Evolutionary conservation across 73 alveolate species (phyloP).

Genomic region (Paramecium caudatum): DNA sequence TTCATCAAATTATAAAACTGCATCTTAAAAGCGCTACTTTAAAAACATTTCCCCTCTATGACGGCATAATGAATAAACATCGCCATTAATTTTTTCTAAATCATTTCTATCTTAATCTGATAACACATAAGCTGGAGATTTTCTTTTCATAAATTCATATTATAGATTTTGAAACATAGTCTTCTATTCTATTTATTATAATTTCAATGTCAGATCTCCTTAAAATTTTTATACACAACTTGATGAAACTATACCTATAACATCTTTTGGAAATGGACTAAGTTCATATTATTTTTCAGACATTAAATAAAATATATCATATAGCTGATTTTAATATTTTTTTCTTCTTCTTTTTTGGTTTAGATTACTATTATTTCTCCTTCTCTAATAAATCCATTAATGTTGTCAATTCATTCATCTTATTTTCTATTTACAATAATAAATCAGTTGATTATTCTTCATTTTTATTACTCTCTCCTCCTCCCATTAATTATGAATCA

Average conservation of each 20-base stretch:
- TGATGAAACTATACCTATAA: background rate
- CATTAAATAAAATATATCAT: too few relatives aligned
- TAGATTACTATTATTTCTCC: background rate
- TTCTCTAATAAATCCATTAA: slow-evolving; percentile 55
- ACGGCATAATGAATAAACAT: background rate
- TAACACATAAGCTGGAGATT: slow-evolving; percentile 2
- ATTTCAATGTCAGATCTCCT: background rate
- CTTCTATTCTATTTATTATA: background rate
- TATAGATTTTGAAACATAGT: background rate
- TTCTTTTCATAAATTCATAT: background rate
- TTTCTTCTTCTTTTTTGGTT: slow-evolving; percentile 13
- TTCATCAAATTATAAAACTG: background rate
- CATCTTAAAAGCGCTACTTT: background rate
- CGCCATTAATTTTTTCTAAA: background rate
- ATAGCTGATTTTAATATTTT: background rate
- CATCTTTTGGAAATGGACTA: slow-evolving; percentile 49
- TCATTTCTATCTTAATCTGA: background rate
- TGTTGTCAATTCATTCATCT: slow-evolving; percentile 61
- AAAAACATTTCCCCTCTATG: background rate
- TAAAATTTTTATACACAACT: slow-evolving; percentile 6
- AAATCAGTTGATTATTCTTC: slow-evolving; percentile 17
- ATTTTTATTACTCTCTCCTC: background rate
- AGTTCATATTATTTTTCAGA: background rate
- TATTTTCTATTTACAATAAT: slow-evolving; percentile 10
- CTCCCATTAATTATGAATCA: slow-evolving; percentile 48